Conservation (phyloP, 176 grass and related monocot genomes). For the Avena sativa region DNA sequence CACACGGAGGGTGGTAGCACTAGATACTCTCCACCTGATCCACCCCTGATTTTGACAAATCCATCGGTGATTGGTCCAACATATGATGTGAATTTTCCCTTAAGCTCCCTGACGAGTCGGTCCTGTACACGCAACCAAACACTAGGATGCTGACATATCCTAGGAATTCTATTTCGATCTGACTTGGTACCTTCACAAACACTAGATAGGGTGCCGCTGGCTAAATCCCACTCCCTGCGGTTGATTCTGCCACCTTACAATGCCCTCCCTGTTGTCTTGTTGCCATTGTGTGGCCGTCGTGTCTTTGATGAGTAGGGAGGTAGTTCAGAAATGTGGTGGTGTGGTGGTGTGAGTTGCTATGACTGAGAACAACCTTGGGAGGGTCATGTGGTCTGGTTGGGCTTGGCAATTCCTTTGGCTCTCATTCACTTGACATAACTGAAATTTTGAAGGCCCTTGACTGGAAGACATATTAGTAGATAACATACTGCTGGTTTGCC, state of each 20-base stretch:
- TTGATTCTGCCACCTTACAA: not conserved
- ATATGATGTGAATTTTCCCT: too few relatives aligned
- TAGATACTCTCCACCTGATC: too few relatives aligned
- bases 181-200: too few relatives aligned
- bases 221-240: not conserved
- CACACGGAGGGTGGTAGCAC: too few relatives aligned
- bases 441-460: not conserved
- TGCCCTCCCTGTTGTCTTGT: not conserved
- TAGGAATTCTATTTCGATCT: too few relatives aligned
- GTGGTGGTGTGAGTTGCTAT: constrained; percentile 12
- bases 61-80: too few relatives aligned
- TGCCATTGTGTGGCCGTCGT: not conserved
- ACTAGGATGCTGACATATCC: too few relatives aligned
- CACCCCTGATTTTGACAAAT: too few relatives aligned
- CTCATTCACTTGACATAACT: not conserved
- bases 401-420: not conserved
- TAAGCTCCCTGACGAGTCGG: too few relatives aligned
- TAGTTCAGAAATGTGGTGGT: not conserved
- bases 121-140: too few relatives aligned
- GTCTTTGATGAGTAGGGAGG: not conserved
- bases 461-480: not conserved
- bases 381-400: not conserved
- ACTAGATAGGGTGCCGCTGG: not conserved
- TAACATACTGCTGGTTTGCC: not conserved
- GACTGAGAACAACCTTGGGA: not conserved